Evolutionary conservation across 371 early-diverging fungal species (phyloP), one percentile per base, ranked within the genome.

Genomic region (Lichtheimia ramosa): DNA sequence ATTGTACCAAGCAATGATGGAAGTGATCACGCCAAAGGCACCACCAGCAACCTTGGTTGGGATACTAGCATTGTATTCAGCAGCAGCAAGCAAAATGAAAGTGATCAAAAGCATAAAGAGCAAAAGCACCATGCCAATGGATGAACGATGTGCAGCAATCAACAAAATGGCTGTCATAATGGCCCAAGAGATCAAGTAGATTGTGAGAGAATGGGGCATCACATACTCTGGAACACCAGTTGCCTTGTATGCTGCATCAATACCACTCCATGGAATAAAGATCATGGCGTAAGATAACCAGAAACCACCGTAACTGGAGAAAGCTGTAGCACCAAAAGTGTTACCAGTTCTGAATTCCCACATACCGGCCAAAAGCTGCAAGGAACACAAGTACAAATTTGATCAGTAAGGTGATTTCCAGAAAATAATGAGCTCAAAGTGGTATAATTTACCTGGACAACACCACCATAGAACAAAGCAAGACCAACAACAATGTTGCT

Each of bases 271-370:
- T 23, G 91, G 89, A 39, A 81, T 74, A 46, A 84, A 70, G 54
- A 88, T 84, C 49, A 68, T 63, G 24, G 76, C 89, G 61, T 83
- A 92, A 7, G 89, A 75, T 43, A 92, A 64, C 92, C 91, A 92
- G 81, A 90, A 90, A 21, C 86, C 90, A 56, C 89, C 92, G 62
- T 85, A 90, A n/a, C 84, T 82, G 3, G 87, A 82, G 80, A 92
- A 92, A 5, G 90, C 92, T 21, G 92, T 92, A 46, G 90, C 93
- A 65, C 91, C 93, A 74, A 92, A 91, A 23, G 89, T 90, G 68
- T 90, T 90, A 57, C 87, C 86, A 20, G 79, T 74, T 48, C 77
- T 79, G 79, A 89, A 90, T 74, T 92, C 91, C 89, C 89, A 90
- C 90, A 92, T 89, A 65, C 93, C 92, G 56, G 92, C 91, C 20